These are phyloP conservation scores for Alternaria panax DNA, from an alignment of 2,329 filamentous ascomycete species.

Conservation along the genomic window DNA sequence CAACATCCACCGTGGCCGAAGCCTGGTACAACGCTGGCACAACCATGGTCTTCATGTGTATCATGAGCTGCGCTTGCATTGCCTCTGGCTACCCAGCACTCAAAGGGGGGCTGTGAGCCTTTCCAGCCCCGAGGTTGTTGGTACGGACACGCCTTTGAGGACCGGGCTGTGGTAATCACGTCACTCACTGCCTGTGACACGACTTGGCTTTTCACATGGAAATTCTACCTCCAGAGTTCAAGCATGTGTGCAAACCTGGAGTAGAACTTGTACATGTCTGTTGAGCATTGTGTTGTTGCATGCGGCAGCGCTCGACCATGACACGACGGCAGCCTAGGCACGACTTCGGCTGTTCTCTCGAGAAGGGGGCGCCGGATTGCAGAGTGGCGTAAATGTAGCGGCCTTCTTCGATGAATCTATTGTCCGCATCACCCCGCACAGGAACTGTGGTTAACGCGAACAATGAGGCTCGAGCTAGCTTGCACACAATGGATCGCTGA, in stretches of 20 bases:
- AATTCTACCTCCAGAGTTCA: too few species aligned
- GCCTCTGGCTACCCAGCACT: too few species aligned
- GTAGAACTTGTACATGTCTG: neutral
- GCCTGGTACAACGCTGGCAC: too few species aligned
- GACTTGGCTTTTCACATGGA: too few species aligned
- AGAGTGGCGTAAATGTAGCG: neutral
- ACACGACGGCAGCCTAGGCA: neutral
- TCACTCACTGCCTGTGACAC: too few species aligned
- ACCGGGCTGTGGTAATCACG: too few species aligned
- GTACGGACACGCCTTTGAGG: too few species aligned
- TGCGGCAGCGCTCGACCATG: neutral
- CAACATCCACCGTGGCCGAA: too few species aligned
- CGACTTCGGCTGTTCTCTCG: neutral
- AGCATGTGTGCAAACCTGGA: rapidly evolving
- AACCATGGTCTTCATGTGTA: too few species aligned
- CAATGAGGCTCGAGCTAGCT: neutral
- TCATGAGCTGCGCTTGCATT: too few species aligned
- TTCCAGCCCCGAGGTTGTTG: too few species aligned
- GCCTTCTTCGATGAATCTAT: neutral
- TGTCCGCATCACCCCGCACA: neutral
- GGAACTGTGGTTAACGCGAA: neutral
- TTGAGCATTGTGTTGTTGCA: neutral
- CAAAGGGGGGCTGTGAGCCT: too few species aligned
- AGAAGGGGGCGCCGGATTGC: neutral
- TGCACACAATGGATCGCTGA: neutral